phyloP scores from a whole-genome alignment of 345 rosid genomes.

The Citrus sp. region DNA sequence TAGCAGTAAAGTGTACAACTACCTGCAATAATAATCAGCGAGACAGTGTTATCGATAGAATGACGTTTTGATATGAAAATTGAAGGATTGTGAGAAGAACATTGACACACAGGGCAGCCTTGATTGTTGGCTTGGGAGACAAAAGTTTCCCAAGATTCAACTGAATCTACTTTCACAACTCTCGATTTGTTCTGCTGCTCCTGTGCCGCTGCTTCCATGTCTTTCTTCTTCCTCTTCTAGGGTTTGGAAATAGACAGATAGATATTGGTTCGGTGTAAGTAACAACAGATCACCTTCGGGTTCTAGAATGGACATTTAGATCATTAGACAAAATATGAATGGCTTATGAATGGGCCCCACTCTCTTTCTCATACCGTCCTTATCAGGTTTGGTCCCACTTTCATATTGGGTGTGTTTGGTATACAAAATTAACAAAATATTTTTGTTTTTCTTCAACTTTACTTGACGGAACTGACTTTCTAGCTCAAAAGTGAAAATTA shows the following conservation, averaged over 20 bases:
- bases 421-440: too few relatives aligned
- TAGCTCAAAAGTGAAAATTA: neutral
- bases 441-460: too few relatives aligned
- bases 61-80: neutral
- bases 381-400: neutral
- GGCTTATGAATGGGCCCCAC: constrained; percentile 14
- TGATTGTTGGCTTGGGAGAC: constrained; percentile 58
- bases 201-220: constrained; percentile 34
- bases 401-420: too few relatives aligned
- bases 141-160: constrained; percentile 65
- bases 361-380: neutral
- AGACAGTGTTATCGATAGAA: neutral
- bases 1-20: constrained; percentile 83
- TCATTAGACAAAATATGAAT: neutral
- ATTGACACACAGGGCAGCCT: constrained; percentile 55
- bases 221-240: neutral
- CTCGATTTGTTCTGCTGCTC: constrained; percentile 50
- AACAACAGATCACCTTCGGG: neutral
- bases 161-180: constrained; percentile 57
- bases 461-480: neutral
- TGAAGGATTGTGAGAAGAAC: neutral
- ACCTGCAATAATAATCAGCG: constrained; percentile 35
- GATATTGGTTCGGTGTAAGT: too few relatives aligned
- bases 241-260: neutral
- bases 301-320: neutral